phyloP scores from a whole-genome alignment of 305 asterid species.

The Euphrasia arctica region DNA sequence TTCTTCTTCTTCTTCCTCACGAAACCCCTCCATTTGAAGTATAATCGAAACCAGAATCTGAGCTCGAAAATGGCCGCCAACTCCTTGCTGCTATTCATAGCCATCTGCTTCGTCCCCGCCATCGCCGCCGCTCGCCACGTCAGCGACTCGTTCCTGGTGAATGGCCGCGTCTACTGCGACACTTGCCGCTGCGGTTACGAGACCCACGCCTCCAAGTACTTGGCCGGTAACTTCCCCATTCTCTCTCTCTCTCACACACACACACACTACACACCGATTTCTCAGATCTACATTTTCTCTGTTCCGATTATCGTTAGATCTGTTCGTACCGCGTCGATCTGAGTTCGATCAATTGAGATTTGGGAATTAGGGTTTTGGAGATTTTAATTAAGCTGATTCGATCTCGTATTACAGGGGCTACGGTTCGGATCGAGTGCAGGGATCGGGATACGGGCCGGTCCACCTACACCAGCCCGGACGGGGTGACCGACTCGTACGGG shows the following conservation, averaged over 20 bases:
- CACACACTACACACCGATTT: not conserved
- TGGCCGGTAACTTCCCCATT: slow-evolving; percentile 35
- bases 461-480: slow-evolving; percentile 33
- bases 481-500: slow-evolving; percentile 44
- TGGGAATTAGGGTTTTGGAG: too few relatives aligned
- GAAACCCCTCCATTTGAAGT: too few relatives aligned
- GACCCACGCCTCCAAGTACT: slow-evolving; percentile 45
- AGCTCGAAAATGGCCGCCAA: slow-evolving; percentile 38
- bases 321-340: not conserved
- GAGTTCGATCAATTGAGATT: too few relatives aligned
- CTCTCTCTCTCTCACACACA: slow-evolving; percentile 10
- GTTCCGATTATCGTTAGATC: not conserved
- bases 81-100: slow-evolving; percentile 33
- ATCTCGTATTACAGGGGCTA: slow-evolving; percentile 38
- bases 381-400: too few relatives aligned
- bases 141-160: slow-evolving; percentile 35
- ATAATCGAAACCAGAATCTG: not conserved
- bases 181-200: slow-evolving; percentile 86
- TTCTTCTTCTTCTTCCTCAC: not conserved
- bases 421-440: slow-evolving; percentile 44
- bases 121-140: slow-evolving; percentile 34
- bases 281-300: not conserved
- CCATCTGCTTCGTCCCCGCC: slow-evolving; percentile 47
- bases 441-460: slow-evolving; percentile 26
- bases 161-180: slow-evolving; percentile 62